Conservation (phyloP, 306 rosid species). For the Abrus pulchellus region DNA sequence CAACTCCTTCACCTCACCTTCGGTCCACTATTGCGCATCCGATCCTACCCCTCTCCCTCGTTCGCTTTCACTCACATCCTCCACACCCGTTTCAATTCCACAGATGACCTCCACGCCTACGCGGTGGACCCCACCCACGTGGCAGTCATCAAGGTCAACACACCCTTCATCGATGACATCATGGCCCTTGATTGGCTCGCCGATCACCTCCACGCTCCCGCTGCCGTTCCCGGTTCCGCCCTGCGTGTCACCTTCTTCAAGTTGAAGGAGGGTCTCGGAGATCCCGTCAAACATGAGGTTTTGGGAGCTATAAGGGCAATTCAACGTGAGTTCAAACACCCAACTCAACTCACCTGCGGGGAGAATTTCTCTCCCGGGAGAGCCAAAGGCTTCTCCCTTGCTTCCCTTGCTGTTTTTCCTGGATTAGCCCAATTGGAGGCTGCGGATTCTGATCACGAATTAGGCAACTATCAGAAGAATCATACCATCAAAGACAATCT, state of each 20-base stretch:
- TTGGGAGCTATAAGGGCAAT: slow-evolving; percentile 60
- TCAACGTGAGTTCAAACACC: slow-evolving; percentile 48
- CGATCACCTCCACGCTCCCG: background rate
- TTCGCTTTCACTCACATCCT: slow-evolving; percentile 74
- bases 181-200: slow-evolving; percentile 85
- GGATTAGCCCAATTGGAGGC: slow-evolving; percentile 61
- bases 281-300: slow-evolving; percentile 53
- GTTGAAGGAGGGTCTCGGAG: slow-evolving; percentile 62
- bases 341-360: slow-evolving; percentile 60
- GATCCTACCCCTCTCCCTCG: slow-evolving; percentile 50
- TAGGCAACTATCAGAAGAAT: slow-evolving; percentile 49
- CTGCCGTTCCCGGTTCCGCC: slow-evolving; percentile 58
- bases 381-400: slow-evolving; percentile 73
- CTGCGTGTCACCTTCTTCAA: slow-evolving; percentile 62
- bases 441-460: slow-evolving; percentile 53
- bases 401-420: slow-evolving; percentile 43
- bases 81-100: slow-evolving; percentile 72
- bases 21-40: slow-evolving; percentile 54
- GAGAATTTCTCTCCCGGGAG: slow-evolving; percentile 79
- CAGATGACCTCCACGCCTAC: slow-evolving; percentile 60
- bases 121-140: slow-evolving; percentile 64
- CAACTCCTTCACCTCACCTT: slow-evolving; percentile 65
- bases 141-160: slow-evolving; percentile 58
- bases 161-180: slow-evolving; percentile 56
- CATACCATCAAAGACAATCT: slow-evolving; percentile 65